These are phyloP conservation scores for Limtongia smithiae DNA, from an alignment of 805 yeast genomes.

Conservation along the genomic window DNA sequence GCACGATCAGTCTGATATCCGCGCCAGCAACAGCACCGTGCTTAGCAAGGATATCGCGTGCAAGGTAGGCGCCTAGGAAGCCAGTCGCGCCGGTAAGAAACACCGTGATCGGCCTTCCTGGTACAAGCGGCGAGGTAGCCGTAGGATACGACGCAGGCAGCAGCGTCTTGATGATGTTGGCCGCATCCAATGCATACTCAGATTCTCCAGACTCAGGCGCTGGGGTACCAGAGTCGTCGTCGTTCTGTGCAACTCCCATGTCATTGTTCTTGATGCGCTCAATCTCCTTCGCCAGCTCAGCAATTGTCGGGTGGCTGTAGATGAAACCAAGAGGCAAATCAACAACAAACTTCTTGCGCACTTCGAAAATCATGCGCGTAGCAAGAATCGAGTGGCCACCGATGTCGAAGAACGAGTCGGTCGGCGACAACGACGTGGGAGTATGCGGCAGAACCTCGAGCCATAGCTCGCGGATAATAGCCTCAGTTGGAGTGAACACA, in stretches of 20 bases:
- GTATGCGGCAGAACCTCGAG: conserved; percentile 74
- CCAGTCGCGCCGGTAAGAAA: conserved; percentile 97
- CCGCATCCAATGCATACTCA: conserved; percentile 75
- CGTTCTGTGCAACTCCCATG: conserved; percentile 29
- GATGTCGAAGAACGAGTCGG: conserved; percentile 90
- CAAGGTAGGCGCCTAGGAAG: conserved; percentile 85
- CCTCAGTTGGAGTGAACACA: conserved; percentile 62
- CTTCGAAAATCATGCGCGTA: conserved; percentile 91
- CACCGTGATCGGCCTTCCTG: conserved; percentile 49
- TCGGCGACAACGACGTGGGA: conserved; percentile 71
- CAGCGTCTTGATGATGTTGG: conserved; percentile 42
- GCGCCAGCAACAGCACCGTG: conserved; percentile 36
- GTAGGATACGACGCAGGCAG: conserved; percentile 46
- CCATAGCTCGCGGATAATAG: conserved; percentile 78
- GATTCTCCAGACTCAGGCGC: conserved; percentile 30
- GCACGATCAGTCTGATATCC: conserved; percentile 68
- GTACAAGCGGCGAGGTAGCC: conserved; percentile 42
- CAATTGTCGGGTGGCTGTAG: conserved; percentile 84
- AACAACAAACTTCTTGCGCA: conserved; percentile 70
- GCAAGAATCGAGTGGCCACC: conserved; percentile 98
- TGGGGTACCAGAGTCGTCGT: background rate
- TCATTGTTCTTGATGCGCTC: conserved; percentile 53
- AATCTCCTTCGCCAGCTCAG: conserved; percentile 70
- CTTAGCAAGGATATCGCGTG: conserved; percentile 60
- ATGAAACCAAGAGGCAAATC: conserved; percentile 88